Percentiles rank a stretch among this genome's conserved stretches.
phyloP scores from a whole-genome alignment of 192 early-diverging fungal genomes.

The Rhizophagus sp. region DNA sequence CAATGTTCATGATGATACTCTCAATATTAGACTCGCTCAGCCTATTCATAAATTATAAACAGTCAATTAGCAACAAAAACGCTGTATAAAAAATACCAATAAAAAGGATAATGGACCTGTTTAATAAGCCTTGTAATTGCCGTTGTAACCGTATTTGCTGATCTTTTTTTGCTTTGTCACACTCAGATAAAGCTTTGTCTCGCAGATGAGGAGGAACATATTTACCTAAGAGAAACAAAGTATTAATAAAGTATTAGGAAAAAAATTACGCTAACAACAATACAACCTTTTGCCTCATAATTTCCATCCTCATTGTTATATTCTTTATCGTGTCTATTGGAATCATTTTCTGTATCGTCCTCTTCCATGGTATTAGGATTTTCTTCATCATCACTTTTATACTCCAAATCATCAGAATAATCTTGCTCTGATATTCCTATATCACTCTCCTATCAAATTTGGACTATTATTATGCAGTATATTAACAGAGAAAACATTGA shows the following conservation, averaged over 20 bases:
- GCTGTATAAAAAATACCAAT: background rate
- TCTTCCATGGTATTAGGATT: background rate
- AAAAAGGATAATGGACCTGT: slow-evolving; percentile 50
- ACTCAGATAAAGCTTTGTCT: slow-evolving; percentile 35
- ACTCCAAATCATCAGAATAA: background rate
- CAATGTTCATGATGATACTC: slow-evolving; percentile 77
- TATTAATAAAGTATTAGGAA: background rate
- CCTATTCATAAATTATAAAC: slow-evolving; percentile 25
- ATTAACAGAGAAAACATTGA: background rate
- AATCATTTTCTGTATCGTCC: background rate
- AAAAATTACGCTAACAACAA: background rate
- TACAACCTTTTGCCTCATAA: background rate
- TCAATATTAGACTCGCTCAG: slow-evolving; percentile 93
- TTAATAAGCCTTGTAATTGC: slow-evolving; percentile 84
- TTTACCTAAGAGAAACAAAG: slow-evolving; percentile 39
- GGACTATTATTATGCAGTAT: background rate
- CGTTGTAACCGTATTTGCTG: slow-evolving; percentile 74
- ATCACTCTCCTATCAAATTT: background rate
- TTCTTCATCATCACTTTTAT: background rate
- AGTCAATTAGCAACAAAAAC: background rate
- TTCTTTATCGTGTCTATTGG: background rate
- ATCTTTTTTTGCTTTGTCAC: slow-evolving; percentile 55
- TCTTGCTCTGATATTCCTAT: background rate
- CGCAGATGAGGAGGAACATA: slow-evolving; percentile 93
- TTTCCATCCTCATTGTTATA: background rate